These are phyloP conservation scores for Ilyonectria destructans DNA, from an alignment of 2,329 filamentous ascomycete species.

Conservation along the genomic window DNA sequence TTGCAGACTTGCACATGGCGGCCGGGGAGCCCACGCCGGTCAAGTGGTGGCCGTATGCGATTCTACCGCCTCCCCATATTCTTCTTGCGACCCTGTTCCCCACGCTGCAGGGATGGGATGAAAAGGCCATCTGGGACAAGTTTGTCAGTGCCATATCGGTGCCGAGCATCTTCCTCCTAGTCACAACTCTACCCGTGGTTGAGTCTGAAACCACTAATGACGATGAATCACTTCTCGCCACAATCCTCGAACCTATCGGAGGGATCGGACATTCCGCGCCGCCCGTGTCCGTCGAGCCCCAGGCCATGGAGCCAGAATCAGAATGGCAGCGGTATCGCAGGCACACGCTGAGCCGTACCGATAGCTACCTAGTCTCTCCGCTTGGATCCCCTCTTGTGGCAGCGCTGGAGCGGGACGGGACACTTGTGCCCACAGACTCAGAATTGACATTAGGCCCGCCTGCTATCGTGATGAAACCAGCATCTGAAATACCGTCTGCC, in stretches of 20 bases:
- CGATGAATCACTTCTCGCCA: slow-evolving; percentile 46
- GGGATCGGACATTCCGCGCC: slow-evolving; percentile 53
- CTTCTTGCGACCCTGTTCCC: slow-evolving; percentile 87
- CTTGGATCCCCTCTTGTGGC: slow-evolving; percentile 38
- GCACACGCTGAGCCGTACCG: slow-evolving; percentile 56
- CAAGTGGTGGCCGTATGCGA: slow-evolving; percentile 85
- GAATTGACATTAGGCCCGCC: slow-evolving; percentile 43
- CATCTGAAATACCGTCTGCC: slow-evolving; percentile 53
- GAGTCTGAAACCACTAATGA: slow-evolving; percentile 76
- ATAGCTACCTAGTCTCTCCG: slow-evolving; percentile 42
- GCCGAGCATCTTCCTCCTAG: slow-evolving; percentile 92
- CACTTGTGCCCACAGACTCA: slow-evolving; percentile 31
- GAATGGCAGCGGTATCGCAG: slow-evolving; percentile 75
- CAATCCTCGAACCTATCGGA: slow-evolving; percentile 49
- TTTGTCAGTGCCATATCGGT: slow-evolving; percentile 86
- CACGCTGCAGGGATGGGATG: slow-evolving; percentile 85
- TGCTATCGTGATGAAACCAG: slow-evolving; percentile 49
- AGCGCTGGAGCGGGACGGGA: slow-evolving; percentile 44
- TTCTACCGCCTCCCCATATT: slow-evolving; percentile 81
- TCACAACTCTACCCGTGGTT: slow-evolving; percentile 92
- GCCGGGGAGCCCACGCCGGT: slow-evolving; percentile 64
- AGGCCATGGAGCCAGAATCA: slow-evolving; percentile 60
- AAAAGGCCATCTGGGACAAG: slow-evolving; percentile 90
- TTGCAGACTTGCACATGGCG: slow-evolving; percentile 60
- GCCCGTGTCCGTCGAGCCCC: slow-evolving; percentile 55